These are phyloP conservation scores for Phytophthora tubulina DNA, from an alignment of 352 stramenopile species.

Conservation along the genomic window DNA sequence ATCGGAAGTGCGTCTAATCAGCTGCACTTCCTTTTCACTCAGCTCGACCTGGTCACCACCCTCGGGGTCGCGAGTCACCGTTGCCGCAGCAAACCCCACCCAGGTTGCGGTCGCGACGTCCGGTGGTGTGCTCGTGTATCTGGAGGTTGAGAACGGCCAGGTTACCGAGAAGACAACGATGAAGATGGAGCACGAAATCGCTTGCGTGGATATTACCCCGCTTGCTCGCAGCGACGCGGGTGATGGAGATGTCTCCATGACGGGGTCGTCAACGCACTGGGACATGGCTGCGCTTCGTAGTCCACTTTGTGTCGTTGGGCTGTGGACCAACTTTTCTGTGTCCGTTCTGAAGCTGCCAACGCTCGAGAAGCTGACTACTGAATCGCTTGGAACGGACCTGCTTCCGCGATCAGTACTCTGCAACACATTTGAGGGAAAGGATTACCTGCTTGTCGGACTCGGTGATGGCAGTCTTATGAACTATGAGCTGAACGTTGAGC, in stretches of 20 bases:
- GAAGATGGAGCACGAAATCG: conserved; percentile 95
- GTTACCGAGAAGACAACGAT: conserved; percentile 72
- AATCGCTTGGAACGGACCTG: conserved; percentile 81
- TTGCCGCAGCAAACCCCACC: conserved; percentile 88
- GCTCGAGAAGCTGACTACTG: conserved; percentile 71
- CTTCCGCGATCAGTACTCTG: conserved; percentile 91
- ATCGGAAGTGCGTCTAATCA: conserved; percentile 90
- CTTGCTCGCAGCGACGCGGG: conserved; percentile 39
- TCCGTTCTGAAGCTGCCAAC: conserved; percentile 87
- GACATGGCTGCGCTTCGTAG: conserved; percentile 61
- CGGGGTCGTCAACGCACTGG: conserved; percentile 53
- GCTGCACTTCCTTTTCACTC: conserved; percentile 67
- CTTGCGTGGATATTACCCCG: conserved; percentile 93
- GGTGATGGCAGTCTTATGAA: conserved; percentile 96
- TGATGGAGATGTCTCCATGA: conserved; percentile 76
- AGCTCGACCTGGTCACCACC: conserved; percentile 85
- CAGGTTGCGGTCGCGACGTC: conserved; percentile 94
- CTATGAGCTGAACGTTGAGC: conserved; percentile 80
- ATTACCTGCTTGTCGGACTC: conserved; percentile 97
- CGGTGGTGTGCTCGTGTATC: conserved; percentile 91
- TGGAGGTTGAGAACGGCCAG: conserved; percentile 76
- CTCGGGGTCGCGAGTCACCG: conserved; percentile 73
- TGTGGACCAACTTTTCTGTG: conserved; percentile 95
- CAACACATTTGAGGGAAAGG: conserved; percentile 83
- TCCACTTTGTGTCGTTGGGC: conserved; percentile 84